A percentile compares a stretch with the other conserved stretches of the same genome.
Evolutionary conservation across 352 stramenopile genomes (phyloP).

Genomic region (Pythium diclinum): DNA sequence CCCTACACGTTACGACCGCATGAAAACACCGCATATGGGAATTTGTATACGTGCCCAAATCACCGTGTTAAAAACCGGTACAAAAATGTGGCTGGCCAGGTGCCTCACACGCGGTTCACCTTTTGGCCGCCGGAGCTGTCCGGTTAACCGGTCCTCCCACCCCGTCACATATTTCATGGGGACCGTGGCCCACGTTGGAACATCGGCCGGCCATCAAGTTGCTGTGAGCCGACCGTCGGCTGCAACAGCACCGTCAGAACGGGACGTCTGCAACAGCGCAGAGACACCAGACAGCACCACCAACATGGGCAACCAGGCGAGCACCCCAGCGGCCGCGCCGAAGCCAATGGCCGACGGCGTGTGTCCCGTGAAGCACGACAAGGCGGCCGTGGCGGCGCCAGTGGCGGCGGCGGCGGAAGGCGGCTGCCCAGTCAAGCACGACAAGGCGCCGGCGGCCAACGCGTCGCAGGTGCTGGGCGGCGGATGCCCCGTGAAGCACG

Average conservation of each 20-base stretch:
- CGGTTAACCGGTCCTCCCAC: constrained; percentile 21
- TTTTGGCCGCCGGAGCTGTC: neutral
- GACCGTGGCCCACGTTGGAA: neutral
- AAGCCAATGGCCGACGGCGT: constrained; percentile 43
- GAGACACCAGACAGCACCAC: neutral
- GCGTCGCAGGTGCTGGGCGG: constrained; percentile 19
- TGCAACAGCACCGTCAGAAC: constrained; percentile 8
- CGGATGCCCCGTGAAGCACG: constrained; percentile 77
- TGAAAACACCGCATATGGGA: constrained; percentile 17
- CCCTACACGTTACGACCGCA: constrained; percentile 8
- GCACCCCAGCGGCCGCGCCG: constrained; percentile 29
- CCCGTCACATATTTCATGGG: constrained; percentile 21
- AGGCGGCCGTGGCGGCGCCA: constrained; percentile 18
- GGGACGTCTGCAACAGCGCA: neutral
- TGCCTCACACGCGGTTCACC: constrained; percentile 13
- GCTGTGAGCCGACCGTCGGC: neutral
- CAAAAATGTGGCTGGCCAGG: constrained; percentile 15
- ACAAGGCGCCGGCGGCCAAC: constrained; percentile 26
- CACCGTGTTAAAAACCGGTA: constrained; percentile 9
- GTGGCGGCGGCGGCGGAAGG: constrained; percentile 33
- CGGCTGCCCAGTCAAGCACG: constrained; percentile 57
- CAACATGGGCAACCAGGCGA: constrained; percentile 69
- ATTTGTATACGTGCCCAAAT: constrained; percentile 24
- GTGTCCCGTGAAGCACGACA: constrained; percentile 56
- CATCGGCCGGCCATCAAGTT: constrained; percentile 11